Evolutionary conservation across 352 stramenopile genomes (phyloP).

Genomic region (Phytophthora pistaciae): DNA sequence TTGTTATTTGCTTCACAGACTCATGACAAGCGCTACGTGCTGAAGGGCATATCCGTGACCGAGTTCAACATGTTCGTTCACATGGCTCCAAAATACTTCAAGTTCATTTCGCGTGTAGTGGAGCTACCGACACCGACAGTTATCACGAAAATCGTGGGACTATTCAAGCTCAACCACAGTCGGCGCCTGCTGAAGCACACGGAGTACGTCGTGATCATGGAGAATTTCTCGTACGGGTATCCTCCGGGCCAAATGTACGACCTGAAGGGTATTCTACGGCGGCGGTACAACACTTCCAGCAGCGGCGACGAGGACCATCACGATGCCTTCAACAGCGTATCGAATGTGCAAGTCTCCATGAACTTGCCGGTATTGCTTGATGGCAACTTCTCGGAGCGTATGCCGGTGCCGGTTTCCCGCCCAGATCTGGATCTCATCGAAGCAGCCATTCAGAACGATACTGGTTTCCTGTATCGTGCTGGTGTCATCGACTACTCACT

Average conservation of each 20-base stretch:
- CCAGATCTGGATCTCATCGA: conserved; percentile 70
- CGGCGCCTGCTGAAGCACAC: conserved; percentile 74
- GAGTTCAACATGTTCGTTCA: conserved; percentile 93
- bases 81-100: conserved; percentile 90
- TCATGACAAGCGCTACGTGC: conserved; percentile 85
- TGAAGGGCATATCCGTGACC: conserved; percentile 87
- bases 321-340: conserved; percentile 47
- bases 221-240: conserved; percentile 88
- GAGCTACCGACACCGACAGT: conserved; percentile 67
- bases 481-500: conserved; percentile 90
- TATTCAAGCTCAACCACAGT: conserved; percentile 83
- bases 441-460: conserved; percentile 81
- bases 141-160: conserved; percentile 87
- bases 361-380: conserved; percentile 80
- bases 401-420: conserved; percentile 80
- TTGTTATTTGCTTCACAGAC: conserved; percentile 45
- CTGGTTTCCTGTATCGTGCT: conserved; percentile 71
- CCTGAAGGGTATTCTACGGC: conserved; percentile 85
- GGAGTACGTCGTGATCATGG: conserved; percentile 89
- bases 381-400: conserved; percentile 83
- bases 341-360: conserved; percentile 59
- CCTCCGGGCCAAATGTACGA: conserved; percentile 86
- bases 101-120: conserved; percentile 80
- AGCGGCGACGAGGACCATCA: conserved; percentile 48
- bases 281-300: conserved; percentile 64